phyloP scores from a whole-genome alignment of 257 asterid species.

The Capsicum baccatum region DNA sequence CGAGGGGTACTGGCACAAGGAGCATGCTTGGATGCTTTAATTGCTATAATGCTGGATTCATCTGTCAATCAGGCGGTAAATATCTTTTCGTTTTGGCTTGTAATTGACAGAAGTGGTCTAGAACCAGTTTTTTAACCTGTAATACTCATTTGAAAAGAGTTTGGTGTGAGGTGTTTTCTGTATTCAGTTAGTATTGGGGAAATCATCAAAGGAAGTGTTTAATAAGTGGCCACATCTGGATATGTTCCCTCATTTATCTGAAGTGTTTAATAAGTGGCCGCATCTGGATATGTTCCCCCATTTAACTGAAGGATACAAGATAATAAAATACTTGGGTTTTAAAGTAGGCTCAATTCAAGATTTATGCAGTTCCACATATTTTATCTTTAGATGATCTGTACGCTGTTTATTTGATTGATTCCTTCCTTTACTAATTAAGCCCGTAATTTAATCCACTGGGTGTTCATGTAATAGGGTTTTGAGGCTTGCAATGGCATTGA shows the following conservation, averaged over 20 bases:
- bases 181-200: constrained; percentile 6
- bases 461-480: constrained; percentile 63
- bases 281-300: constrained; percentile 10
- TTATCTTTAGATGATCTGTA: neutral
- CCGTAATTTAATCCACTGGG: neutral
- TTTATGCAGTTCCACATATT: neutral
- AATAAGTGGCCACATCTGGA: neutral
- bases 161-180: neutral
- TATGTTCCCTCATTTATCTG: neutral
- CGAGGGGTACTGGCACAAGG: constrained; percentile 94
- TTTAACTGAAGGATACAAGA: neutral
- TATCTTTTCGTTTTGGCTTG: constrained; percentile 20
- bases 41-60: constrained; percentile 89
- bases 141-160: constrained; percentile 11
- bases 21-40: constrained; percentile 87
- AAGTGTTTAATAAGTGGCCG: neutral
- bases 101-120: neutral
- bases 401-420: neutral
- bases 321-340: neutral
- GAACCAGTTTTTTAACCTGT: neutral
- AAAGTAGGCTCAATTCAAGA: neutral
- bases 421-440: neutral
- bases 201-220: neutral
- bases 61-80: constrained; percentile 91
- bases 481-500: constrained; percentile 94